Conservation (phyloP, 495 filamentous ascomycete genomes). For the Lepidopterella palustris region DNA sequence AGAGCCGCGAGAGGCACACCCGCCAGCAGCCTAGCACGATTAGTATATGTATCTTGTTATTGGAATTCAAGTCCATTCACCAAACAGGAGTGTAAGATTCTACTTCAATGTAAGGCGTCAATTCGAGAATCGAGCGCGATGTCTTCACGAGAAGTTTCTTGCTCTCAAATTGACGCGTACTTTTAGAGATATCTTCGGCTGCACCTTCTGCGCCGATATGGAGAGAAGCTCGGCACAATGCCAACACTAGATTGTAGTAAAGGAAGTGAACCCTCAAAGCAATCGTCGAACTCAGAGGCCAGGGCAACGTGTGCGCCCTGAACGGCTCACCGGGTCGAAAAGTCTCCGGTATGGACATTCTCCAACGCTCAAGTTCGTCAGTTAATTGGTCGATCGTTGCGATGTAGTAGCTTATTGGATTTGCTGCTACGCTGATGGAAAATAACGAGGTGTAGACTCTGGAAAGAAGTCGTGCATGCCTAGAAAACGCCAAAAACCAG, state of each 20-base stretch:
- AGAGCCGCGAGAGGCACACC: background rate
- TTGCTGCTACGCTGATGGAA: slow-evolving; percentile 30
- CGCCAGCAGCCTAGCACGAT: background rate
- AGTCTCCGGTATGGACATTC: slow-evolving; percentile 26
- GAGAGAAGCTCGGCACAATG: slow-evolving; percentile 32
- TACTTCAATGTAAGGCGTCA: background rate
- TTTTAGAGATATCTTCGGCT: background rate
- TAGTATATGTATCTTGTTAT: background rate
- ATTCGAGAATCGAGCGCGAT: background rate
- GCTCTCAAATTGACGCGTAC: background rate
- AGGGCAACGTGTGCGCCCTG: background rate
- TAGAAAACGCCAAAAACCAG: slow-evolving; percentile 33
- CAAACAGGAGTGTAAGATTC: background rate
- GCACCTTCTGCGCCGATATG: slow-evolving; percentile 21
- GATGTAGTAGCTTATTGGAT: slow-evolving; percentile 23
- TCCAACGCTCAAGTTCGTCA: slow-evolving; percentile 33
- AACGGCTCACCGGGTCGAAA: slow-evolving; percentile 30
- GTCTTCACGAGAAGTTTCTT: background rate
- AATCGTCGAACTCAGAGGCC: background rate
- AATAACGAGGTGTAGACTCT: slow-evolving; percentile 34
- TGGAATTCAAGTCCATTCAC: too few species aligned
- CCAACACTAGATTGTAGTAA: slow-evolving; percentile 34
- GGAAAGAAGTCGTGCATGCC: slow-evolving; percentile 32
- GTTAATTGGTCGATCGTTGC: slow-evolving; percentile 28
- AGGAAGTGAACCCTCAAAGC: background rate